Base-by-base conservation (phyloP, 139 green algal species). In the Nannochloris sp. region DNA sequence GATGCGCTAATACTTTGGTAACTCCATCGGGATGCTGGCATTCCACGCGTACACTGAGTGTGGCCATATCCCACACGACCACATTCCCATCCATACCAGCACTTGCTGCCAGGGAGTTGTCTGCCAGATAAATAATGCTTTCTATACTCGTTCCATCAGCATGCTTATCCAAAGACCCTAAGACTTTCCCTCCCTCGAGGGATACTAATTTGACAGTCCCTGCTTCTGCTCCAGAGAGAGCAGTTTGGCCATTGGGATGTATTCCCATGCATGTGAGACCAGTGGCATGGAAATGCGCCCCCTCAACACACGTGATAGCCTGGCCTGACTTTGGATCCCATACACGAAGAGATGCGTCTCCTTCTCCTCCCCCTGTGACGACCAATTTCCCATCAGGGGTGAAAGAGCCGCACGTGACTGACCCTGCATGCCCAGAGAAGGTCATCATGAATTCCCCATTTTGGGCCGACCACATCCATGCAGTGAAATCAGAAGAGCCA, bases 391-490 rank as follows among this genome's bases (percentile, higher is more conserved):
- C 89, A 60, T 98, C 92, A 4, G 86, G 80, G 1, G 88, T 89
- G 73, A 98, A 98, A 2, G 51, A 34, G 27, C 92, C 93, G 50
- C 82, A 92, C 0, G 69, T 80, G 23, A 97, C 91, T 4, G 79
- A 44, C 2, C 83, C 88, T 53, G 70, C 73, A 73, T 97, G 91
- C 1, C 91, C 91, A 15, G 73, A 73, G 51, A 97, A 93, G 46
- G 94, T 83, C 67, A 93, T 74, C 92, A 98, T 97, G 70, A 79
- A 91, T 5, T 61, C 70, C 3, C 85, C 92, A 14, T 64, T 84
- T 24, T 75, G 56, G n/a, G 86, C 89, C 50, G 90, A 85, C 91
- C 90, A 98, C 89, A 98, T 97, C 90, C 90, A 98, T 19, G 78
- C 69, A 5, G 83, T 90, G 73, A 89, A 95, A 76, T 98, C 93